Evolutionary conservation across 192 early-diverging fungal species (phyloP).

Genomic region (Coemansia sp.): DNA sequence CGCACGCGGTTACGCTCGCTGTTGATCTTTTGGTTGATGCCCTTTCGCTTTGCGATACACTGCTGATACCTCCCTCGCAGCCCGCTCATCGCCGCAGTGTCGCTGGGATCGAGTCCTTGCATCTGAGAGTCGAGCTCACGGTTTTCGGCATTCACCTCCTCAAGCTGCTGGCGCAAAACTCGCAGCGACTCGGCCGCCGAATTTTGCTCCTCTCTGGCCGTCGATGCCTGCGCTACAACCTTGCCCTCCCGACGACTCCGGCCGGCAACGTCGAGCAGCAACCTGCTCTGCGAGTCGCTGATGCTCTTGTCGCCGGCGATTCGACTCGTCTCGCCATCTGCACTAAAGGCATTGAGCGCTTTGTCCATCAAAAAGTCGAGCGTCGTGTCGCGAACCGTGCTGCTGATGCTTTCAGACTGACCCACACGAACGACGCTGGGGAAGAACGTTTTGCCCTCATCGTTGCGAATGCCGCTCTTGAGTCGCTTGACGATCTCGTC

Average conservation of each 20-base stretch:
- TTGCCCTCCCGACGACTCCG: conserved; percentile 22
- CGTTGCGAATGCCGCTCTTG: conserved; percentile 70
- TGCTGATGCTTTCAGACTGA: conserved; percentile 71
- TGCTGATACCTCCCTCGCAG: conserved; percentile 25
- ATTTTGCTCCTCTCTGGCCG: conserved; percentile 20
- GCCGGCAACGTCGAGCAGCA: conserved; percentile 35
- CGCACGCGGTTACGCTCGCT: conserved; percentile 41
- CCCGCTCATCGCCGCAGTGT: conserved; percentile 17
- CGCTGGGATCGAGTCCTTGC: conserved; percentile 26
- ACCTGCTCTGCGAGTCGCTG: conserved; percentile 25
- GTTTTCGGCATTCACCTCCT: conserved; percentile 34
- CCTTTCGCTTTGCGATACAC: conserved; percentile 18
- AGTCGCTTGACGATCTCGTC: conserved; percentile 94
- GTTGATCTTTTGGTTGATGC: conserved; percentile 21
- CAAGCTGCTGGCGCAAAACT: conserved; percentile 22
- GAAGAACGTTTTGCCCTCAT: conserved; percentile 58
- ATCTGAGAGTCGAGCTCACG: conserved; percentile 23
- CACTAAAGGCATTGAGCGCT: conserved; percentile 55
- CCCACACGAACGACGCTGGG: conserved; percentile 88
- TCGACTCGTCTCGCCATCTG: conserved; percentile 1
- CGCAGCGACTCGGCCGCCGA: conserved; percentile 15
- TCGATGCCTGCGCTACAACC: conserved; percentile 9
- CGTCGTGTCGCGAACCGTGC: conserved; percentile 71
- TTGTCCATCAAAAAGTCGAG: conserved; percentile 73
- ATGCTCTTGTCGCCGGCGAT: conserved; percentile 14